These are phyloP conservation scores for Thraustotheca clavata DNA, from an alignment of 352 stramenopile species.

Conservation along the genomic window DNA sequence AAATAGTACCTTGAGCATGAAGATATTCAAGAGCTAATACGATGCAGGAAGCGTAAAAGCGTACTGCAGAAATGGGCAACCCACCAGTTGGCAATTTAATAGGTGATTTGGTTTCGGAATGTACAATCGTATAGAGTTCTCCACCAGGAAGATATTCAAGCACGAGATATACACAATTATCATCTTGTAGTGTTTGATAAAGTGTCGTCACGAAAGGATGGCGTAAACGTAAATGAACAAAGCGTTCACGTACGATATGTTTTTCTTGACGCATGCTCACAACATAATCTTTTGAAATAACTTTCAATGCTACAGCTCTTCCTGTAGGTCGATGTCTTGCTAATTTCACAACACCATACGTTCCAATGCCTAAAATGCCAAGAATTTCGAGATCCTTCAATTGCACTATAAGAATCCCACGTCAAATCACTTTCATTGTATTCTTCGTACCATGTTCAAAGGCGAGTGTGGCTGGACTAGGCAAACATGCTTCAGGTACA, in stretches of 20 bases:
- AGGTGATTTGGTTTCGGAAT: conserved; percentile 28
- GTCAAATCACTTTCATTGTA: too few relatives aligned
- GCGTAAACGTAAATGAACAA: conserved; percentile 48
- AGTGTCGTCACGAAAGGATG: conserved; percentile 64
- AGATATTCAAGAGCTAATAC: conserved; percentile 66
- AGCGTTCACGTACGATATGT: conserved; percentile 65
- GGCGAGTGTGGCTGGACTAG: conserved; percentile 14
- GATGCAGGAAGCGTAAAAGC: conserved; percentile 90
- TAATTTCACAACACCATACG: conserved; percentile 73
- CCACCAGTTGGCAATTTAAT: conserved; percentile 14
- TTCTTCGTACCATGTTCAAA: conserved; percentile 13
- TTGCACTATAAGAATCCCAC: conserved; percentile 2
- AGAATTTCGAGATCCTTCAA: conserved; percentile 34
- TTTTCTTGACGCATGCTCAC: conserved; percentile 67
- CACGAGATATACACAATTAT: conserved; percentile 71
- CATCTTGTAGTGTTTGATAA: conserved; percentile 76
- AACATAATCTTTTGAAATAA: conserved; percentile 64
- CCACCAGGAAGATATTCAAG: conserved; percentile 72
- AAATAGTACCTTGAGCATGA: conserved; percentile 58
- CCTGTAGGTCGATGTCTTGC: conserved; percentile 51
- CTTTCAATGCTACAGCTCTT: conserved; percentile 60
- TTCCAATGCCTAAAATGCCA: conserved; percentile 60
- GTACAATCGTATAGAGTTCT: conserved; percentile 71
- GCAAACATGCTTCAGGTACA: neutral
- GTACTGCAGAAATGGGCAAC: conserved; percentile 32